phyloP scores from a whole-genome alignment of 106 monocot genomes.

The Allium cepa region DNA sequence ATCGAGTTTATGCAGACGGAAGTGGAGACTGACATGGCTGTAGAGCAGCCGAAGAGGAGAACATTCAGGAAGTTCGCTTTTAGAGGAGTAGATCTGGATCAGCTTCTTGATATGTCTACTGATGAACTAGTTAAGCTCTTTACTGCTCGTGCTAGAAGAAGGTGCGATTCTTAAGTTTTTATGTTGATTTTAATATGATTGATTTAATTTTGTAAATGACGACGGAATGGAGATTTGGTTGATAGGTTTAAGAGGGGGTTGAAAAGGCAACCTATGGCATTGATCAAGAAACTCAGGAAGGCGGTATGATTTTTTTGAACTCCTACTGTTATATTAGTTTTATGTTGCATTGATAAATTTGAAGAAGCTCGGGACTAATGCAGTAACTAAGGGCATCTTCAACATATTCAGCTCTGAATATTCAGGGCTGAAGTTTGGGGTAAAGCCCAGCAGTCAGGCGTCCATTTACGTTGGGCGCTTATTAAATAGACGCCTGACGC shows the following conservation, averaged over 20 bases:
- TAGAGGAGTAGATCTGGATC: constrained; percentile 73
- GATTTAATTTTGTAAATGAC: too few relatives aligned
- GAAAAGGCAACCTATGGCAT: constrained; percentile 49
- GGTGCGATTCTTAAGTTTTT: constrained; percentile 12
- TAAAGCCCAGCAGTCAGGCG: too few relatives aligned
- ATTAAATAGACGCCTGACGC: too few relatives aligned
- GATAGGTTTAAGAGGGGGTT: constrained; percentile 27
- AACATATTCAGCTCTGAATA: too few relatives aligned
- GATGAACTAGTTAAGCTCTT: constrained; percentile 83
- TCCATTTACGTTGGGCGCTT: too few relatives aligned
- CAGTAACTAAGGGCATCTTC: too few relatives aligned
- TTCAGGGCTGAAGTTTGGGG: too few relatives aligned
- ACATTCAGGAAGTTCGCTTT: constrained; percentile 76
- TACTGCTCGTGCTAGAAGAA: constrained; percentile 62
- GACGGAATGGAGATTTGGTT: background rate
- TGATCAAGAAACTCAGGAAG: constrained; percentile 49
- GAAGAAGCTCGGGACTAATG: too few relatives aligned
- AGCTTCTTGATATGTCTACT: constrained; percentile 73
- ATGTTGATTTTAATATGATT: background rate
- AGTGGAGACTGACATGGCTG: constrained; percentile 17
- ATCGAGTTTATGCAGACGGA: constrained; percentile 25
- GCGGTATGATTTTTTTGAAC: constrained; percentile 14
- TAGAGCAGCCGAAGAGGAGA: constrained; percentile 30
- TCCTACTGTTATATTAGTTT: too few relatives aligned
- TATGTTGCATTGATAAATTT: too few relatives aligned